A percentile compares a stretch with the other conserved stretches of the same genome.
Conservation (phyloP, 192 early-diverging fungal genomes). For the Allomyces macrogynus region DNA sequence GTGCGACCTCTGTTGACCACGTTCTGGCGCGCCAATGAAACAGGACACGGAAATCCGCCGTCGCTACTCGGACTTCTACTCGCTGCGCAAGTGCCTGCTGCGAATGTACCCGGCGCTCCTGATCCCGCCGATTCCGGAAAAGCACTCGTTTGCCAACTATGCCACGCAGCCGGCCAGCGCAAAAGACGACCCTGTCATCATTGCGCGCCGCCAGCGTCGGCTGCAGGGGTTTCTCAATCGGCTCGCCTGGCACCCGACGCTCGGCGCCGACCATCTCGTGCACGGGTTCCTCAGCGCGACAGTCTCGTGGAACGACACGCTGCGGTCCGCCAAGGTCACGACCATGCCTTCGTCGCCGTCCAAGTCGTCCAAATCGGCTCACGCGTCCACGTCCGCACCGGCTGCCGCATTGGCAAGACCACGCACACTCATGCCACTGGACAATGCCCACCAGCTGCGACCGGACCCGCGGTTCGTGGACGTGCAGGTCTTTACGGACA, state of each 20-base stretch:
- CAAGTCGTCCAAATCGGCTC: slow-evolving; percentile 10
- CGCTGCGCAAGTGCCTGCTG: slow-evolving; percentile 53
- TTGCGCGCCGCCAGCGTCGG: slow-evolving; percentile 78
- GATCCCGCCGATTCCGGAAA: slow-evolving; percentile 92
- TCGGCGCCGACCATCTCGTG: slow-evolving; percentile 72
- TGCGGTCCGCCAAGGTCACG: slow-evolving; percentile 14
- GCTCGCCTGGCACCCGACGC: slow-evolving; percentile 64
- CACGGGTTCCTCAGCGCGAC: slow-evolving; percentile 75
- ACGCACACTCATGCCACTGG: slow-evolving; percentile 10
- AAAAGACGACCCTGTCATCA: slow-evolving; percentile 77
- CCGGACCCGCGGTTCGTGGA: slow-evolving; percentile 70
- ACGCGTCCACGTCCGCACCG: slow-evolving; percentile 11
- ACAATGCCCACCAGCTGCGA: slow-evolving; percentile 26
- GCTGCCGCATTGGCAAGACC: background rate
- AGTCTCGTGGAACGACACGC: slow-evolving; percentile 40
- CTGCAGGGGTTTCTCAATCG: slow-evolving; percentile 87
- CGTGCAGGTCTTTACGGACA: slow-evolving; percentile 77
- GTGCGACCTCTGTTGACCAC: no score
- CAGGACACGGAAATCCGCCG: slow-evolving; percentile 46
- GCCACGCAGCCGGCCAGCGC: slow-evolving; percentile 63
- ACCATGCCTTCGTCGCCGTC: slow-evolving; percentile 10
- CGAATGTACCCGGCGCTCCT: slow-evolving; percentile 69
- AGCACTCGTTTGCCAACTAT: slow-evolving; percentile 69
- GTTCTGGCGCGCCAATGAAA: no score
- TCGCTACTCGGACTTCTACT: slow-evolving; percentile 93